Base-by-base conservation (phyloP, 2,329 filamentous ascomycete species). In the Trichoderma sp. region DNA sequence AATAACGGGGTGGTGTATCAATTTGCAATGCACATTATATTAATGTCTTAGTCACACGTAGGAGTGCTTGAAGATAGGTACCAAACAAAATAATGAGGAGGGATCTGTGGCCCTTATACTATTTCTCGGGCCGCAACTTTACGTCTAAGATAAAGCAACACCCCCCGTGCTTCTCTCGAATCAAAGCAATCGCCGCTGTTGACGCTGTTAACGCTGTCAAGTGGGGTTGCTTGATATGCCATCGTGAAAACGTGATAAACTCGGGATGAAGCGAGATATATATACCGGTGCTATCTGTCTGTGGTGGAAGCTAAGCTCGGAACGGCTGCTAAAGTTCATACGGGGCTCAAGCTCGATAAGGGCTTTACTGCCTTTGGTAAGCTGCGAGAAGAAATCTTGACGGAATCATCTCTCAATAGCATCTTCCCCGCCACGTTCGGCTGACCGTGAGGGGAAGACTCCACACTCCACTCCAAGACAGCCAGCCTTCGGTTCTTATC, bases 311-410 rank as follows among this genome's bases (percentile, higher is more conserved):
- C 56, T 69, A 69, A 69, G 14, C 66, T 47, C n/a, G 56, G 66
- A 69, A 69, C 28, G 56, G 66, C 56, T 69, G 53, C 56, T 69
- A 60, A 69, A 34, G 21, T 15, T 69, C 66, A 69, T 61, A 69
- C 47, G 65, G 65, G 32, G 34, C 65, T 68, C 53, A 60, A 11
- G 26, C 26, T 60, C 47, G 9, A 39, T n/a, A 43, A 24, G 18
- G 18, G 6, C 11, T 68, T 68, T 58, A 68, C 53, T 68, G 18
- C 15, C 65, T 68, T 60, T 30, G 65, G 65, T 36, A 60, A 68
- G 32, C 34, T 68, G 34, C 18, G 18, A 36, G 65, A 58, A 58
- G 8, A 18, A 30, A 21, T 47, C 65, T 68, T 32, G 34, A 30
- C 18, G 32, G 51, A 43, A 60, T 67, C 15, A 32, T 30, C 18